These are phyloP conservation scores for Diaporthe citriasiana DNA, from an alignment of 2,329 filamentous ascomycete species.

Conservation along the genomic window DNA sequence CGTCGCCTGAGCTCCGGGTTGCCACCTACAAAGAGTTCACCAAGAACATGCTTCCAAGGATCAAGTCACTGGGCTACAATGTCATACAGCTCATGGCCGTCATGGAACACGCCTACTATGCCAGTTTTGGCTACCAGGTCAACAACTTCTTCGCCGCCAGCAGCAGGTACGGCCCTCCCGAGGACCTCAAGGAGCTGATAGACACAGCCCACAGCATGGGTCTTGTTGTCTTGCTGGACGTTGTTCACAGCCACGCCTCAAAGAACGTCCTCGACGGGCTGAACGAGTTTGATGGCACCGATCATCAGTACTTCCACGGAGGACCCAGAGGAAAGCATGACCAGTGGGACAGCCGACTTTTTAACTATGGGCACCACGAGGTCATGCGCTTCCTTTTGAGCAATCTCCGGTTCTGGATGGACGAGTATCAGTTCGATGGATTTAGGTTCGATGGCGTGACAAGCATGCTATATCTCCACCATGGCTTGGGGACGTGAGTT, in stretches of 20 bases:
- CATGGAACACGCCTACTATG: constrained; percentile 99
- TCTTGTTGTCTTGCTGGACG: constrained; percentile 90
- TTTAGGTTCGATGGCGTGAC: constrained; percentile 99
- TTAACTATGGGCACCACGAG: constrained; percentile 97
- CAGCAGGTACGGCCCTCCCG: constrained; percentile 92
- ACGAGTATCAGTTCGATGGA: constrained; percentile 95
- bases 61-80: constrained; percentile 93
- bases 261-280: constrained; percentile 97
- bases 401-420: constrained; percentile 99
- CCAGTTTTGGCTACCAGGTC: constrained; percentile 98
- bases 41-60: constrained; percentile 89
- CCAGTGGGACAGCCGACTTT: constrained; percentile 94
- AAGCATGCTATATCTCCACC: constrained; percentile 96
- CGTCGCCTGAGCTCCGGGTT: constrained; percentile 88
- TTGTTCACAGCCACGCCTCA: constrained; percentile 97
- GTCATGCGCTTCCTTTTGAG: constrained; percentile 96
- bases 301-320: constrained; percentile 95
- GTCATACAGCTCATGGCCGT: constrained; percentile 98
- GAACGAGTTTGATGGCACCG: constrained; percentile 95
- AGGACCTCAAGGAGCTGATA: constrained; percentile 96
- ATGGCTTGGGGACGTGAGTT: constrained; percentile 94
- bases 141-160: constrained; percentile 99
- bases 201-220: constrained; percentile 95
- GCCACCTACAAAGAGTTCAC: constrained; percentile 99
- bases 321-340: constrained; percentile 89